phyloP scores from a whole-genome alignment of 78 protist genomes.

The Cavenderia fasciculata region DNA sequence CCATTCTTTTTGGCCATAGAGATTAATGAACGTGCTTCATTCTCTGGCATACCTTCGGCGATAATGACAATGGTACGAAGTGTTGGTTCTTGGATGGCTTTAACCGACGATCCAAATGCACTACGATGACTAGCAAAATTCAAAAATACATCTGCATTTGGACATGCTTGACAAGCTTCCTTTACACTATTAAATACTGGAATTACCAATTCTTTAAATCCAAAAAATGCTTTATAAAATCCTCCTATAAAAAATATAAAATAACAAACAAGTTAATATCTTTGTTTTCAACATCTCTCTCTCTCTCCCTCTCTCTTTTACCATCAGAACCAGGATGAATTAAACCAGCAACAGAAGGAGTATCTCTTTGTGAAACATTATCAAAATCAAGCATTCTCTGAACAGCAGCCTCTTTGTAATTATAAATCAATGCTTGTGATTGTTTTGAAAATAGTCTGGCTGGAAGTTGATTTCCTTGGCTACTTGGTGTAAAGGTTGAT shows the following conservation, averaged over 20 bases:
- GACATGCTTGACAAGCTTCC: conserved; percentile 80
- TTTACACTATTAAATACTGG: conserved; percentile 83
- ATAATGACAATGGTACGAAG: conserved; percentile 85
- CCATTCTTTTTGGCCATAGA: conserved; percentile 66
- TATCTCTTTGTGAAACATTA: conserved; percentile 85
- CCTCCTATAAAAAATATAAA: conserved; percentile 75
- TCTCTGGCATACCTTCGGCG: conserved; percentile 97
- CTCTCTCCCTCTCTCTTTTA: too few species aligned
- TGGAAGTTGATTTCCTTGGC: conserved; percentile 8
- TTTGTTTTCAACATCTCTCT: too few species aligned
- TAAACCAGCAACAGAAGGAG: conserved; percentile 94
- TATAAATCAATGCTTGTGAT: conserved; percentile 71
- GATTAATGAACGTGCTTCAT: conserved; percentile 80
- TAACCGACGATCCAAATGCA: conserved; percentile 86
- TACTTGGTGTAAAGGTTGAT: conserved; percentile 2
- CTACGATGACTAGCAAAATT: conserved; percentile 95
- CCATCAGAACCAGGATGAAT: conserved; percentile 85
- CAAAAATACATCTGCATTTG: conserved; percentile 88
- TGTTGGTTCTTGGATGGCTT: conserved; percentile 85
- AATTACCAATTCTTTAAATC: conserved; percentile 89
- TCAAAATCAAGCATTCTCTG: conserved; percentile 97
- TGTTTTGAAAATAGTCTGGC: conserved; percentile 69
- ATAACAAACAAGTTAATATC: conserved; percentile 33
- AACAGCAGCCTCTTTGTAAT: conserved; percentile 75
- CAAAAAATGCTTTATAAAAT: conserved; percentile 93